phyloP scores from a whole-genome alignment of 495 filamentous ascomycete genomes.

The Sporormia fimetaria region DNA sequence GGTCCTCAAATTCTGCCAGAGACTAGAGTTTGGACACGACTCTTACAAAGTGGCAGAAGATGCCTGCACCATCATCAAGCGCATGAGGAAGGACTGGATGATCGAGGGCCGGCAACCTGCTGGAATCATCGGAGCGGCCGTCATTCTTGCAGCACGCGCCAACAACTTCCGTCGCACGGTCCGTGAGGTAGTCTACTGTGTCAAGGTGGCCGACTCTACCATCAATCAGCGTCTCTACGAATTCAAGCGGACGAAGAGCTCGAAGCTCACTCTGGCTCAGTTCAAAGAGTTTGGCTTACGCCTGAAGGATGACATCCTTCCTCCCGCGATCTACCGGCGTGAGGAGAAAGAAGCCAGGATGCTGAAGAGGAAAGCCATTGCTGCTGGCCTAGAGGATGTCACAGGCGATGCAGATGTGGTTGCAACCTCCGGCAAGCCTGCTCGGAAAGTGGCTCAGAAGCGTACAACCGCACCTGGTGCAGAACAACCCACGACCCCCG shows the following conservation, averaged over 20 bases:
- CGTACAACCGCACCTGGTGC: too few species aligned
- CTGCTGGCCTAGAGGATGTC: too few species aligned
- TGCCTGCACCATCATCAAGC: conserved; percentile 69
- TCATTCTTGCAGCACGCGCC: conserved; percentile 91
- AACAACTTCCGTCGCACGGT: conserved; percentile 91
- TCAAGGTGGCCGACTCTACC: conserved; percentile 85
- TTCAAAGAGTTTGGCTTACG: conserved; percentile 56
- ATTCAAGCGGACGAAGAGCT: conserved; percentile 71
- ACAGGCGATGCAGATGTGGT: too few species aligned
- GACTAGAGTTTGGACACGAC: conserved; percentile 72
- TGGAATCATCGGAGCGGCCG: conserved; percentile 84
- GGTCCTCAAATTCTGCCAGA: conserved; percentile 76
- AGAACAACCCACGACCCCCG: too few species aligned
- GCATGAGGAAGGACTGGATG: conserved; percentile 97
- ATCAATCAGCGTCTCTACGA: conserved; percentile 82
- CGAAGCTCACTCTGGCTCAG: conserved; percentile 71
- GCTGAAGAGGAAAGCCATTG: conserved; percentile 26
- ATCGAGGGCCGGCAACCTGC: conserved; percentile 82
- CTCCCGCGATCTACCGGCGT: conserved; percentile 67
- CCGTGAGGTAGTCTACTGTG: conserved; percentile 87
- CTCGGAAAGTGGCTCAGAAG: too few species aligned
- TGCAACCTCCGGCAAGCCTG: too few species aligned
- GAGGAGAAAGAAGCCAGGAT: conserved; percentile 38
- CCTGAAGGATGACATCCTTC: conserved; percentile 51
- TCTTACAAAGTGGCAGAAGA: conserved; percentile 74